Conservation (phyloP, 495 filamentous ascomycete genomes). For the Massariosphaeria phaeospora region DNA sequence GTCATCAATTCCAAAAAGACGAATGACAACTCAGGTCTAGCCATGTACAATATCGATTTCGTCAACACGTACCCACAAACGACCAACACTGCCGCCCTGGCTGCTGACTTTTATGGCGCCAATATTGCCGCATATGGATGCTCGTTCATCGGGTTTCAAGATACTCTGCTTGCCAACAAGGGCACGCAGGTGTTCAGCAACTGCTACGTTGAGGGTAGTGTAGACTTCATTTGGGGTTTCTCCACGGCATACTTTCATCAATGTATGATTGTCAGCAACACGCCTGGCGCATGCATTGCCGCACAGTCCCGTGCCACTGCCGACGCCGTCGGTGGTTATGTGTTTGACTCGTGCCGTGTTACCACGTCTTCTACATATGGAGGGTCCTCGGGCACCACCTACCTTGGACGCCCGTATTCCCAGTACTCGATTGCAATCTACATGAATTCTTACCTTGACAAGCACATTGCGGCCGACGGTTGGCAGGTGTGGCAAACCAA, state of each 20-base stretch:
- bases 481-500: slow-evolving; percentile 24
- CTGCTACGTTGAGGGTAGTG: slow-evolving; percentile 22
- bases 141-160: slow-evolving; percentile 27
- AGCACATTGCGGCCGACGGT: slow-evolving; percentile 21
- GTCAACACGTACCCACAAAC: slow-evolving; percentile 26
- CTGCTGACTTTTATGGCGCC: slow-evolving; percentile 19
- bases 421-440: slow-evolving; percentile 23
- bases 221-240: slow-evolving; percentile 27
- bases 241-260: slow-evolving; percentile 28
- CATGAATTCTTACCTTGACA: slow-evolving; percentile 25
- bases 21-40: slow-evolving; percentile 4
- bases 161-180: slow-evolving; percentile 28
- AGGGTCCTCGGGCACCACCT: slow-evolving; percentile 10
- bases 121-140: slow-evolving; percentile 29
- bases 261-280: slow-evolving; percentile 23
- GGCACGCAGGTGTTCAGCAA: slow-evolving; percentile 24
- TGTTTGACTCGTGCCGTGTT: slow-evolving; percentile 19
- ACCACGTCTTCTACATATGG: slow-evolving; percentile 17
- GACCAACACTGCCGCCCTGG: slow-evolving; percentile 22
- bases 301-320: slow-evolving; percentile 11
- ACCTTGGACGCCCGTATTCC: slow-evolving; percentile 26
- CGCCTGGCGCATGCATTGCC: slow-evolving; percentile 19
- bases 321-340: slow-evolving; percentile 14
- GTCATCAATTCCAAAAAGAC: slow-evolving; percentile 25
- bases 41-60: slow-evolving; percentile 30